These are phyloP conservation scores for Fusarium xyrophilum DNA, from an alignment of 2,329 filamentous ascomycete genomes.

Conservation along the genomic window DNA sequence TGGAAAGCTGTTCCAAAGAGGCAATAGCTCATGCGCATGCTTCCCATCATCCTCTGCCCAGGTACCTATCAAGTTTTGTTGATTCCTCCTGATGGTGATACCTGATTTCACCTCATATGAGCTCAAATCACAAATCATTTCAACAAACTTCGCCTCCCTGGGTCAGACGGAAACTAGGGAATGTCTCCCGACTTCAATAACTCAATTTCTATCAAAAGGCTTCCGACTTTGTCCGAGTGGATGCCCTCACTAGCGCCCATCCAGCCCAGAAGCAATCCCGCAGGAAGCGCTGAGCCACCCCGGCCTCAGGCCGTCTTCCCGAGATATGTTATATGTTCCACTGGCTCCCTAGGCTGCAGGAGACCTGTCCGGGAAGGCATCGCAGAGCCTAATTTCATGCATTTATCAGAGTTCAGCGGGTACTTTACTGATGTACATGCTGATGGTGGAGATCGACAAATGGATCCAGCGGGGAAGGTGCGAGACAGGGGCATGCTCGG, in stretches of 20 bases:
- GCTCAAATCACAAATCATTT: slow-evolving; percentile 1
- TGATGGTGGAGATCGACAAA: slow-evolving; percentile 6
- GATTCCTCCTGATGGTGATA: slow-evolving; percentile 15
- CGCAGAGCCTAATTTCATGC: slow-evolving; percentile 19
- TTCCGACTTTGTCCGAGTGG: slow-evolving; percentile 40
- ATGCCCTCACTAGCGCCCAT: slow-evolving; percentile 31
- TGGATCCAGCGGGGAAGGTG: slow-evolving; percentile 26
- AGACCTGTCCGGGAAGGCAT: slow-evolving; percentile 5
- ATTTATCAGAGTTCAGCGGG: slow-evolving; percentile 19
- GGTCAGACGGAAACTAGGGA: slow-evolving; percentile 35
- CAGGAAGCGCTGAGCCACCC: slow-evolving; percentile 17
- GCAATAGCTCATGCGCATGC: slow-evolving; percentile 19
- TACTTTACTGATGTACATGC: neutral
- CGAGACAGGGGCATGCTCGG: slow-evolving; percentile 33
- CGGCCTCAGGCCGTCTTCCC: slow-evolving; percentile 22
- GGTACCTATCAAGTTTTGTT: neutral
- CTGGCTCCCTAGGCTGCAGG: slow-evolving; percentile 26
- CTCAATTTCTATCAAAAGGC: slow-evolving; percentile 18
- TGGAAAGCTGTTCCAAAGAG: slow-evolving; percentile 6
- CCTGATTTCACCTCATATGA: neutral
- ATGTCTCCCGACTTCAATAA: slow-evolving; percentile 39
- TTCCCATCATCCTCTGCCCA: neutral
- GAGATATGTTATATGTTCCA: slow-evolving; percentile 14
- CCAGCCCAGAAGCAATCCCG: slow-evolving; percentile 32
- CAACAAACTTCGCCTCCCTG: slow-evolving; percentile 21